Percentiles rank a stretch among this genome's conserved stretches.
Evolutionary conservation across 2,329 filamentous ascomycete species (phyloP).

Genomic region (Colletotrichum sp.): DNA sequence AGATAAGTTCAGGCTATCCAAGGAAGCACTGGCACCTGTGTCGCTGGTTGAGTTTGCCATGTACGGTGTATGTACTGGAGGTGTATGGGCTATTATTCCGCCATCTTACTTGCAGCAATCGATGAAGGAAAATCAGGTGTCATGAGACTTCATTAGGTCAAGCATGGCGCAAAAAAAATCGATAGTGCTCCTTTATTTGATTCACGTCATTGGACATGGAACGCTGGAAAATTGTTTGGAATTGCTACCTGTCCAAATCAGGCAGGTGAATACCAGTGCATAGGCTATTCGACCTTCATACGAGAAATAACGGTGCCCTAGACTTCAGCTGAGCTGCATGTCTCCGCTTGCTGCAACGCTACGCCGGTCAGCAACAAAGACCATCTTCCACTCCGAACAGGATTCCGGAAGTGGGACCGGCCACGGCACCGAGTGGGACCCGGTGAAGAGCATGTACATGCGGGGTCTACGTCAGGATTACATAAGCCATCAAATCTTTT

Average conservation of each 20-base stretch:
- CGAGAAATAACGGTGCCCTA: background rate
- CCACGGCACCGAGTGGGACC: background rate
- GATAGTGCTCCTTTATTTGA: background rate
- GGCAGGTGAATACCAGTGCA: background rate
- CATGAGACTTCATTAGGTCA: background rate
- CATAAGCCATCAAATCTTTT: background rate
- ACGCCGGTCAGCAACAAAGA: background rate
- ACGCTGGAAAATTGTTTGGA: background rate
- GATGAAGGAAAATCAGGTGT: background rate
- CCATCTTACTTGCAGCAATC: background rate
- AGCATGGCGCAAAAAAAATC: background rate
- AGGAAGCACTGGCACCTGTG: background rate
- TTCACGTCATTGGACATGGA: background rate
- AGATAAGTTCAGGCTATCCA: background rate
- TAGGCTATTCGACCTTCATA: background rate
- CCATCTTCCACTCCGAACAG: background rate
- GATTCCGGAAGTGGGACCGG: background rate
- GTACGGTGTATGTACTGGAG: background rate
- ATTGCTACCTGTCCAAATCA: background rate
- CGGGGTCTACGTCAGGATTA: background rate
- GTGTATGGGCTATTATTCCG: background rate
- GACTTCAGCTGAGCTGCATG: background rate
- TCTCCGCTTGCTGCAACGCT: background rate
- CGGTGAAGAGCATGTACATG: background rate
- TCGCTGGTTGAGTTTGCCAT: background rate